These are phyloP conservation scores for Senna siamea DNA, from an alignment of 306 rosid species.

Conservation along the genomic window DNA sequence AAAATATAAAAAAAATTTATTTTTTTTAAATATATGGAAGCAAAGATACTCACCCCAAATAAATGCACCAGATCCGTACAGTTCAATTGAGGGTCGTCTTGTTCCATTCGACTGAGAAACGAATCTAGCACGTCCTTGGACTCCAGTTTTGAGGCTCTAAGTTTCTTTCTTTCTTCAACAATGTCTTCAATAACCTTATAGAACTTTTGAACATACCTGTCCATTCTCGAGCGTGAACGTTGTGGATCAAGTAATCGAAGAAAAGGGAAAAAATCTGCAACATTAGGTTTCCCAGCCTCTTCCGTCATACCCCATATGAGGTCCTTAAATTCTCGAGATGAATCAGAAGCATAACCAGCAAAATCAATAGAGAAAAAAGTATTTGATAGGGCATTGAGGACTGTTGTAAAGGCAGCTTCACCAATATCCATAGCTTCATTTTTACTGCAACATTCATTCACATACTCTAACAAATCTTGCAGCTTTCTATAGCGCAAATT, in stretches of 20 bases:
- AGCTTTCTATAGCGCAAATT: not conserved
- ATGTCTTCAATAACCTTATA: not conserved
- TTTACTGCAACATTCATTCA: not conserved
- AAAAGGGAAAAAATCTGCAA: slow-evolving; percentile 1
- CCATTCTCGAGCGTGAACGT: not conserved
- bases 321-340: not conserved
- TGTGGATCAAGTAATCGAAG: not conserved
- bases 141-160: not conserved
- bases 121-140: not conserved
- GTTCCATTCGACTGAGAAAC: not conserved
- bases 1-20: too few relatives aligned
- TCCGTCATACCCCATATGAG: not conserved
- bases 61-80: not conserved
- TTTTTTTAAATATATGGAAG: too few relatives aligned
- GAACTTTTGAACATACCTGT: not conserved
- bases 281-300: not conserved
- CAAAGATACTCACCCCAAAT: not conserved
- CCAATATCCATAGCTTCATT: not conserved
- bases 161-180: not conserved
- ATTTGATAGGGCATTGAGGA: not conserved
- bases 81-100: not conserved
- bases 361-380: not conserved
- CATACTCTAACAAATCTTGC: not conserved
- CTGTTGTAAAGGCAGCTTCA: not conserved
- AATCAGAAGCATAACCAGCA: not conserved